Percentiles rank a stretch among this genome's conserved stretches.
Conservation (phyloP, 257 asterid genomes). For the Solanum appendiculatum region DNA sequence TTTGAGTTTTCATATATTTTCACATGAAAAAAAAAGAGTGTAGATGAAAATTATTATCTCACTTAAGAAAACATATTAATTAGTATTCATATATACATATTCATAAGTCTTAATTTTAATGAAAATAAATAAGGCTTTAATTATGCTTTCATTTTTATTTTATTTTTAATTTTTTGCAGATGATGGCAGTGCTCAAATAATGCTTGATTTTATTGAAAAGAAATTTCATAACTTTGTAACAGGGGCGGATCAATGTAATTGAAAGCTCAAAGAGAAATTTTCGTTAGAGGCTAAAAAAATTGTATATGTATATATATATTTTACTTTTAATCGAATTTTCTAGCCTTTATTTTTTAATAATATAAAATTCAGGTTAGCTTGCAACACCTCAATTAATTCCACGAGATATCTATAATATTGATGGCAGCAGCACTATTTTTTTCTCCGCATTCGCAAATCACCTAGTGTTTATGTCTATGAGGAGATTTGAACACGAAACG, state of each 20-base stretch:
- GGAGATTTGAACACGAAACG: background rate
- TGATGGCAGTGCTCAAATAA: background rate
- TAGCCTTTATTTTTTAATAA: too few species aligned
- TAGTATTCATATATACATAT: background rate
- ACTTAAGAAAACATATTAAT: background rate
- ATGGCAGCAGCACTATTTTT: background rate
- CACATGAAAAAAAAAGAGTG: background rate
- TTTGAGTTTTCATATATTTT: background rate
- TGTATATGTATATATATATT: too few species aligned
- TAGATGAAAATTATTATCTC: background rate
- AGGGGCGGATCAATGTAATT: background rate
- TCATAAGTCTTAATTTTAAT: background rate
- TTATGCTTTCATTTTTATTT: background rate
- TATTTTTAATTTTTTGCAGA: background rate
- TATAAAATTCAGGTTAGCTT: too few species aligned
- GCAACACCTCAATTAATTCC: too few species aligned
- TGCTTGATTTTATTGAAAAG: constrained; percentile 5
- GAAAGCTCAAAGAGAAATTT: background rate
- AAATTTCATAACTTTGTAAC: background rate
- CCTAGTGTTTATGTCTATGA: background rate
- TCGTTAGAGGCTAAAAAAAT: too few species aligned
- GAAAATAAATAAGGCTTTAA: background rate
- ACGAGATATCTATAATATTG: background rate
- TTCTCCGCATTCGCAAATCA: background rate
- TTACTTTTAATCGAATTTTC: too few species aligned